Conservation (phyloP, 1,139 yeast genomes). For the Ogataea hybrid region DNA sequence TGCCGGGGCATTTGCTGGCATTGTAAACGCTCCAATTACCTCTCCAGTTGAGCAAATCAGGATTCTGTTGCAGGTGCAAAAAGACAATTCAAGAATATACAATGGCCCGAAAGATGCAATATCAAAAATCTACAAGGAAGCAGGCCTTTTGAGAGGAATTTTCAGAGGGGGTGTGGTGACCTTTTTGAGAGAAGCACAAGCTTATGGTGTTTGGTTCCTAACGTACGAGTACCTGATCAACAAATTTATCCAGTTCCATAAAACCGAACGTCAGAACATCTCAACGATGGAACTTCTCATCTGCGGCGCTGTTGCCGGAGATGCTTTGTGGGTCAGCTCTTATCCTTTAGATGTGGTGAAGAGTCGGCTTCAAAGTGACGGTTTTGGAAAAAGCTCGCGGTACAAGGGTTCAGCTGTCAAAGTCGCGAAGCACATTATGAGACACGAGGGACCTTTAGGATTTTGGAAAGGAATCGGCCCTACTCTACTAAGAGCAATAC, state of each 20-base stretch:
- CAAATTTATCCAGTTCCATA: conserved; percentile 36
- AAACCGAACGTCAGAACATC: conserved; percentile 47
- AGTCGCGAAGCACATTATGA: conserved; percentile 48
- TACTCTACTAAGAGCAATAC: conserved; percentile 66
- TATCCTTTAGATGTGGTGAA: conserved; percentile 74
- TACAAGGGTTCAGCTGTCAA: conserved; percentile 44
- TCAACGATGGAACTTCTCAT: conserved; percentile 59
- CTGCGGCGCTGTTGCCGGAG: conserved; percentile 72
- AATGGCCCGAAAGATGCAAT: conserved; percentile 50
- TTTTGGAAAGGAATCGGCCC: conserved; percentile 76
- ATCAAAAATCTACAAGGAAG: conserved; percentile 40
- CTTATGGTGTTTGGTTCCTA: conserved; percentile 81
- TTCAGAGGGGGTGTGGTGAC: conserved; percentile 65
- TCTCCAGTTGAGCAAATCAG: conserved; percentile 77
- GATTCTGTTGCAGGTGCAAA: conserved; percentile 63
- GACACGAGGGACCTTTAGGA: conserved; percentile 50
- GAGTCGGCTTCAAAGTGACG: conserved; percentile 67
- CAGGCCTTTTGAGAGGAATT: conserved; percentile 50
- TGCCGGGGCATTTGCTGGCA: conserved; percentile 79
- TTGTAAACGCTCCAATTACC: conserved; percentile 68
- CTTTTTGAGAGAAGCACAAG: conserved; percentile 66
- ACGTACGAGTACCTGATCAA: conserved; percentile 64
- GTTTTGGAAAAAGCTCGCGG: conserved; percentile 45
- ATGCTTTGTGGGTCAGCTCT: conserved; percentile 67
- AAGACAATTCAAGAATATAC: conserved; percentile 35